phyloP scores from a whole-genome alignment of 257 asterid genomes.

The Osmanthus fragrans region DNA sequence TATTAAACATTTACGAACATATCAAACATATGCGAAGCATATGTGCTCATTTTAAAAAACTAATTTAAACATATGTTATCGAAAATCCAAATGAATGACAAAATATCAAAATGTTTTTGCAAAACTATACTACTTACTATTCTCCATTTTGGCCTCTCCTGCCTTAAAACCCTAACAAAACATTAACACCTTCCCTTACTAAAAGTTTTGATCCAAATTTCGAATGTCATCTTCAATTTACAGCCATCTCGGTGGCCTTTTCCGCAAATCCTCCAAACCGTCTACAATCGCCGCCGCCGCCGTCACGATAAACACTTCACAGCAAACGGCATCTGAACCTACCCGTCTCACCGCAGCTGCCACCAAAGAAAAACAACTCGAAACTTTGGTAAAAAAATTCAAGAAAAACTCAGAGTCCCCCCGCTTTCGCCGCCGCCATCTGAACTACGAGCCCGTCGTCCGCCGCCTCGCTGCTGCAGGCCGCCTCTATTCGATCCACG shows the following conservation, averaged over 20 bases:
- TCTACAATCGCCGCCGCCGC: neutral
- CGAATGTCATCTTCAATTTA: constrained; percentile 17
- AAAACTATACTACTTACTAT: neutral
- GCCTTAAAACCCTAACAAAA: neutral
- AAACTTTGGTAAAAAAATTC: constrained; percentile 23
- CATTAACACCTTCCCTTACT: neutral
- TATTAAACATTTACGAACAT: too few relatives aligned
- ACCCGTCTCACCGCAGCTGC: constrained; percentile 12
- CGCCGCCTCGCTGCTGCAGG: constrained; percentile 31
- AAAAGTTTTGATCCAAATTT: neutral
- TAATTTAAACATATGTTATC: too few relatives aligned
- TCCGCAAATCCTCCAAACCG: neutral
- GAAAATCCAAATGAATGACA: too few relatives aligned
- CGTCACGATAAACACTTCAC: neutral
- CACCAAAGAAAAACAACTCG: neutral
- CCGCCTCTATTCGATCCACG: constrained; percentile 24
- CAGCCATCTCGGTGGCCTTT: constrained; percentile 17
- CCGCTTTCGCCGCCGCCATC: constrained; percentile 25
- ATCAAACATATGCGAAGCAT: too few relatives aligned
- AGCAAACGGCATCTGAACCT: neutral
- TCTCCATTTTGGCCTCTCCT: neutral
- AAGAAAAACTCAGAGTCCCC: constrained; percentile 22
- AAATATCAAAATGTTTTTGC: too few relatives aligned
- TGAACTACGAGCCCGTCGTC: constrained; percentile 14
- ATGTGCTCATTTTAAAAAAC: too few relatives aligned